Evolutionary conservation across 805 yeast genomes (phyloP).

Genomic region (Gaillardinia entomophila): DNA sequence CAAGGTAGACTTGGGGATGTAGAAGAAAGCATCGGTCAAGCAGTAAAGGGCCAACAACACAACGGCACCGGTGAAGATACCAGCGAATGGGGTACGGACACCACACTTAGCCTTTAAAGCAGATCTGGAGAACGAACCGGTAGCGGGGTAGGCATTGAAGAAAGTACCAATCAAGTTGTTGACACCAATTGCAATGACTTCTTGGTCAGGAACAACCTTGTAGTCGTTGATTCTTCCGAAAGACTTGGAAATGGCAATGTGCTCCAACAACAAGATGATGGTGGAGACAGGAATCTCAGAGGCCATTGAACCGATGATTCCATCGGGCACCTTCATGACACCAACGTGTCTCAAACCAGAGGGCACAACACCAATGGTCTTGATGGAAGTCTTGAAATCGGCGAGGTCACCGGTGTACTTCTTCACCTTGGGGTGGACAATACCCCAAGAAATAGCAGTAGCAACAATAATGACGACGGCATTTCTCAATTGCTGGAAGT

Average conservation of each 20-base stretch:
- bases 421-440: constrained; percentile 45
- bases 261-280: constrained; percentile 79
- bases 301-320: constrained; percentile 56
- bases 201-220: constrained; percentile 89
- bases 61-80: constrained; percentile 83
- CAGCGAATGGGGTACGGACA: constrained; percentile 90
- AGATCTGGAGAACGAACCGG: constrained; percentile 93
- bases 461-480: constrained; percentile 79
- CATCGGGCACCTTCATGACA: constrained; percentile 57
- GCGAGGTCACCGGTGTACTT: constrained; percentile 23
- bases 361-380: constrained; percentile 73
- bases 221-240: constrained; percentile 91
- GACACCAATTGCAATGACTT: constrained; percentile 87
- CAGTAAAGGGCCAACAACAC: constrained; percentile 83
- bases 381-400: constrained; percentile 42
- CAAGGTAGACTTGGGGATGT: constrained; percentile 84
- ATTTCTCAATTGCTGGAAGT: constrained; percentile 68
- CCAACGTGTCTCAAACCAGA: constrained; percentile 77
- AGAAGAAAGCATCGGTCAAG: constrained; percentile 77
- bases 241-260: constrained; percentile 88
- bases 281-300: constrained; percentile 81
- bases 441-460: constrained; percentile 77
- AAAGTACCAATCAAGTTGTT: constrained; percentile 88
- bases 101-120: constrained; percentile 94
- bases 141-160: constrained; percentile 90